Conservation (phyloP, 306 rosid species). For the Ceratonia siliqua region DNA sequence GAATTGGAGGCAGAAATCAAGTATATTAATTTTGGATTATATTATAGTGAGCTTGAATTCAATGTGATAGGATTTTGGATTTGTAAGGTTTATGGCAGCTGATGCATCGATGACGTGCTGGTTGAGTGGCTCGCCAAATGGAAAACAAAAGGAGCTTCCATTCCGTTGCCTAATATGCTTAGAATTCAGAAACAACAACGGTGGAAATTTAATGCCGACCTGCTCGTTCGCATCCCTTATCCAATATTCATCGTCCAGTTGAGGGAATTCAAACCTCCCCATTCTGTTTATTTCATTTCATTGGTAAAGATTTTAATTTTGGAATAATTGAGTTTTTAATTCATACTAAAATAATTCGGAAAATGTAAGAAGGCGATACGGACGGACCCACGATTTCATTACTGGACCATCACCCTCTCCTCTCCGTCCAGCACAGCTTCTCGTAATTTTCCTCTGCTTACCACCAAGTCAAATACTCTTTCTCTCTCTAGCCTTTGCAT, state of each 20-base stretch:
- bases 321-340: neutral
- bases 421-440: neutral
- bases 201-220: too few relatives aligned
- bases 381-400: conserved; percentile 41
- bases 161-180: too few relatives aligned
- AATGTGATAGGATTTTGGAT: neutral
- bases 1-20: neutral
- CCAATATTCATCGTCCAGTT: too few relatives aligned
- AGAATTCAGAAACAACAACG: too few relatives aligned
- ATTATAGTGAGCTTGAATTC: neutral
- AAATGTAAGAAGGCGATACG: neutral
- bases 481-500: neutral
- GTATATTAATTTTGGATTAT: neutral
- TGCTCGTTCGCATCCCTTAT: too few relatives aligned
- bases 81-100: neutral
- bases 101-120: neutral
- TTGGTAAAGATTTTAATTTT: neutral
- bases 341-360: neutral
- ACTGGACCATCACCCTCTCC: neutral
- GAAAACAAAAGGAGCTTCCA: neutral
- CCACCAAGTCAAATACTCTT: conserved; percentile 21
- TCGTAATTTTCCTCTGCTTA: neutral
- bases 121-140: neutral
- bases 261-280: neutral
- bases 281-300: neutral